Conservation (phyloP, 495 filamentous ascomycete species). For the Penicillium paxilli region DNA sequence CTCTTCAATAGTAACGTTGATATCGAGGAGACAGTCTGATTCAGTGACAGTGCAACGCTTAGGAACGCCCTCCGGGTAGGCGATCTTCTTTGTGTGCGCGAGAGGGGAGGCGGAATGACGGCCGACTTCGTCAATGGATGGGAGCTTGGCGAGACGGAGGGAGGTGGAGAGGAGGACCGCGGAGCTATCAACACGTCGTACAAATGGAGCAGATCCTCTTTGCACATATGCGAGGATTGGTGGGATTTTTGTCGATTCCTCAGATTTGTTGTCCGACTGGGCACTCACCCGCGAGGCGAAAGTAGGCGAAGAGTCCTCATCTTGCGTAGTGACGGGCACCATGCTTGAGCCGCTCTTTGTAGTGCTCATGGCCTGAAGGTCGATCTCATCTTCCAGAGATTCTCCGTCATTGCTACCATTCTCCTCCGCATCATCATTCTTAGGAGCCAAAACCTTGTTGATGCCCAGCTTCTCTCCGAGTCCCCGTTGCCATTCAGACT, state of each 20-base stretch:
- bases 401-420: conserved; percentile 43
- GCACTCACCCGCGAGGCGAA: conserved; percentile 47
- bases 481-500: conserved; percentile 84
- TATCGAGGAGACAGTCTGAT: conserved; percentile 73
- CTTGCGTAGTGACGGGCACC: neutral
- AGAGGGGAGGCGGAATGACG: conserved; percentile 61
- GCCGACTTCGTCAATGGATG: conserved; percentile 66
- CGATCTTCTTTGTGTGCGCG: conserved; percentile 74
- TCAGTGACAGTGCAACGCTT: conserved; percentile 73
- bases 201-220: conserved; percentile 53
- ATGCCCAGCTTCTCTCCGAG: conserved; percentile 76
- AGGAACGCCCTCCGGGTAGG: conserved; percentile 74
- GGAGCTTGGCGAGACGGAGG: conserved; percentile 78
- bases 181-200: conserved; percentile 85
- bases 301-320: conserved; percentile 10
- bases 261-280: conserved; percentile 10
- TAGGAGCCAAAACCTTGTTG: conserved; percentile 57
- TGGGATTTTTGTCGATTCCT: conserved; percentile 42
- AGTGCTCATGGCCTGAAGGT: conserved; percentile 62
- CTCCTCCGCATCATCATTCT: conserved; percentile 30
- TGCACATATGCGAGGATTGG: conserved; percentile 80
- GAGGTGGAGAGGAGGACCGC: conserved; percentile 77
- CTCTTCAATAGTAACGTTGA: conserved; percentile 82
- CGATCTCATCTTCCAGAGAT: conserved; percentile 57
- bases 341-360: conserved; percentile 41